Percentiles rank a stretch among this genome's conserved stretches.
phyloP scores from a whole-genome alignment of 352 stramenopile species.

The Pythium scleroteichum region DNA sequence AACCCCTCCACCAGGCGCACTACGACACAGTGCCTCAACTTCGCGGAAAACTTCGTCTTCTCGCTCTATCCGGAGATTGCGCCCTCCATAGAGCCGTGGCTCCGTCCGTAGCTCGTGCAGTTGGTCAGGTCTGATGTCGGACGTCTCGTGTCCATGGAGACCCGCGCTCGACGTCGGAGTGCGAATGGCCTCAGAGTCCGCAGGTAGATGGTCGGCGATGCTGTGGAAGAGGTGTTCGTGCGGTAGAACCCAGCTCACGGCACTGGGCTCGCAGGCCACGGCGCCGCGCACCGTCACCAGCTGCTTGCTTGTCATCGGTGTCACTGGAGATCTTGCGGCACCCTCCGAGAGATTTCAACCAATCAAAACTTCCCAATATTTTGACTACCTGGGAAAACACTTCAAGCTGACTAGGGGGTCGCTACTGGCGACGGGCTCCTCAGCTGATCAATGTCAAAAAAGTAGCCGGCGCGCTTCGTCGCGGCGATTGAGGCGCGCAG shows the following conservation, averaged over 20 bases:
- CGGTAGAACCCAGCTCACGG: constrained; percentile 46
- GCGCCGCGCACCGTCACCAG: constrained; percentile 42
- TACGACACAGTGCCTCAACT: constrained; percentile 37
- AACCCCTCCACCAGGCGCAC: constrained; percentile 21
- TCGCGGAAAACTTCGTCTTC: constrained; percentile 80
- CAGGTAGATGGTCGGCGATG: constrained; percentile 23
- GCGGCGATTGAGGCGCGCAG: not conserved
- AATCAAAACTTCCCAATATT: not conserved
- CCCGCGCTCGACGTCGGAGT: not conserved
- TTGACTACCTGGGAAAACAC: not conserved
- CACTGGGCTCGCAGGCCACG: constrained; percentile 33
- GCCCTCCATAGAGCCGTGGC: constrained; percentile 36
- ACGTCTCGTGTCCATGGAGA: not conserved
- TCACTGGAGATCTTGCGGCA: not conserved
- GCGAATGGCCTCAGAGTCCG: not conserved
- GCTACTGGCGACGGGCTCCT: too few relatives aligned
- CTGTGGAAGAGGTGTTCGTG: constrained; percentile 66
- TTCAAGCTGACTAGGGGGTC: not conserved
- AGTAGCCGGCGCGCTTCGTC: too few relatives aligned
- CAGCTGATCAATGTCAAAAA: constrained; percentile 3
- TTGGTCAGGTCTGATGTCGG: constrained; percentile 48
- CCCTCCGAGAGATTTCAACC: constrained; percentile 11
- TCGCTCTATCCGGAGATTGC: constrained; percentile 62
- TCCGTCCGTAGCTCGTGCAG: constrained; percentile 51
- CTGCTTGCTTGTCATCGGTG: constrained; percentile 11